Percentiles rank a stretch among this genome's conserved stretches.
Conservation (phyloP, 75 land plant species). For the Pinus albicaulis region DNA sequence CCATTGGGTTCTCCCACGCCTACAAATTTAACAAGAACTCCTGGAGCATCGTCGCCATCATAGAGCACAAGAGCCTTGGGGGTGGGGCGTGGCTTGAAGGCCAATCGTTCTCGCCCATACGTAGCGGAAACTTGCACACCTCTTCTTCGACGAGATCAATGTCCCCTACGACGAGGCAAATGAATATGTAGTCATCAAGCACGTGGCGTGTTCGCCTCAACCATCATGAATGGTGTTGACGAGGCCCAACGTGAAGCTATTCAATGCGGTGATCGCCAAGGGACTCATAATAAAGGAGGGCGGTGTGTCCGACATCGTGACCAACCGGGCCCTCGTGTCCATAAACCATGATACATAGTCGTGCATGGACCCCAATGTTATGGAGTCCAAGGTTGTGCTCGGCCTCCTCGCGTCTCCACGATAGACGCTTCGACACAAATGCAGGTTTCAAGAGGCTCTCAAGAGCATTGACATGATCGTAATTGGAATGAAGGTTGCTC, state of each 20-base stretch:
- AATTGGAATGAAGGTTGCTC: too few relatives aligned
- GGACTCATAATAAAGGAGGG: constrained; percentile 80
- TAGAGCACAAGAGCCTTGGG: constrained; percentile 93
- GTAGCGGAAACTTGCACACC: constrained; percentile 89
- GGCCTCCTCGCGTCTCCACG: too few relatives aligned
- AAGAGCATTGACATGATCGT: constrained; percentile 89
- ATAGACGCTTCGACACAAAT: constrained; percentile 69
- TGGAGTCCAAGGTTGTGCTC: constrained; percentile 58
- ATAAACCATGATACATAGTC: constrained; percentile 95
- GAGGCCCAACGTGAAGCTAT: constrained; percentile 92
- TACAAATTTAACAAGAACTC: constrained; percentile 92
- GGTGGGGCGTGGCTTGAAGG: constrained; percentile 99
- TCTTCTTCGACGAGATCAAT: constrained; percentile 80
- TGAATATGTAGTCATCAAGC: constrained; percentile 80
- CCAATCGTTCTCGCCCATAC: constrained; percentile 95
- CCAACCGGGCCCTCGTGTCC: constrained; percentile 94
- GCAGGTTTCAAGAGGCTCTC: constrained; percentile 76
- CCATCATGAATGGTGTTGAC: constrained; percentile 93
- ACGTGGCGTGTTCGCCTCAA: constrained; percentile 88
- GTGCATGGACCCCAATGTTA: constrained; percentile 13
- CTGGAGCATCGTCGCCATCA: constrained; percentile 59
- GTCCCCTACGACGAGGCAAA: constrained; percentile 77
- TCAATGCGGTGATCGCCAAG: constrained; percentile 94
- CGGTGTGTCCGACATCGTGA: constrained; percentile 81
- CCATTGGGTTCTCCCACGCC: constrained; percentile 85